phyloP scores from a whole-genome alignment of 2,329 filamentous ascomycete species.

The Herpotrichia juniperi region DNA sequence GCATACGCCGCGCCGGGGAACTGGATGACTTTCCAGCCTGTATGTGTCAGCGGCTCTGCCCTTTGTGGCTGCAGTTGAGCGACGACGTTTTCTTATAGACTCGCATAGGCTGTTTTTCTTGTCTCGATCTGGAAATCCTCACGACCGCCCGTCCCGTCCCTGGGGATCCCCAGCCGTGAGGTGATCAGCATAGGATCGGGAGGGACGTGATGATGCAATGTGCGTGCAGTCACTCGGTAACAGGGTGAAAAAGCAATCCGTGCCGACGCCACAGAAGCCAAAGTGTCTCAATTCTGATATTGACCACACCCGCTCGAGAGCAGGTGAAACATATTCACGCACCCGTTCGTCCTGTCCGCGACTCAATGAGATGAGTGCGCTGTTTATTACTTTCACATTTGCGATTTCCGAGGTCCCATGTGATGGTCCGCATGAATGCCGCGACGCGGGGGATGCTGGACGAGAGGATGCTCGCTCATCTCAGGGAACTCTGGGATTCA shows the following conservation, averaged over 20 bases:
- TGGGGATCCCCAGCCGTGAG: background rate
- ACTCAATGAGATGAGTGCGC: background rate
- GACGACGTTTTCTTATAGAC: background rate
- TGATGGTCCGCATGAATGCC: background rate
- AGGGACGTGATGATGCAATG: background rate
- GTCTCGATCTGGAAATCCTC: constrained; percentile 4
- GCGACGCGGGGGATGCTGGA: background rate
- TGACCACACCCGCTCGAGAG: background rate
- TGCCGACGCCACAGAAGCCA: background rate
- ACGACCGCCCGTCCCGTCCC: constrained; percentile 5
- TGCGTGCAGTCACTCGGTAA: background rate
- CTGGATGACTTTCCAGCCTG: no score
- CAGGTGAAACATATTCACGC: background rate
- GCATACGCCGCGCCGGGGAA: background rate
- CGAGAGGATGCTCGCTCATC: background rate
- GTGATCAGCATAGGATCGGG: background rate
- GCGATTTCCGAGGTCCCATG: background rate
- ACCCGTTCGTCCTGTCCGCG: background rate
- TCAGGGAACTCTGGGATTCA: background rate
- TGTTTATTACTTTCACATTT: background rate
- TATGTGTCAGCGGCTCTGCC: background rate
- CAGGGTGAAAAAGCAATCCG: no score
- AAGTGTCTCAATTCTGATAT: background rate
- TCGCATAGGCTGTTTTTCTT: no score
- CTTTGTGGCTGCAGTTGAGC: background rate